Evolutionary conservation across 2,329 filamentous ascomycete genomes (phyloP).

Genomic region (Akanthomyces uredinophilus): DNA sequence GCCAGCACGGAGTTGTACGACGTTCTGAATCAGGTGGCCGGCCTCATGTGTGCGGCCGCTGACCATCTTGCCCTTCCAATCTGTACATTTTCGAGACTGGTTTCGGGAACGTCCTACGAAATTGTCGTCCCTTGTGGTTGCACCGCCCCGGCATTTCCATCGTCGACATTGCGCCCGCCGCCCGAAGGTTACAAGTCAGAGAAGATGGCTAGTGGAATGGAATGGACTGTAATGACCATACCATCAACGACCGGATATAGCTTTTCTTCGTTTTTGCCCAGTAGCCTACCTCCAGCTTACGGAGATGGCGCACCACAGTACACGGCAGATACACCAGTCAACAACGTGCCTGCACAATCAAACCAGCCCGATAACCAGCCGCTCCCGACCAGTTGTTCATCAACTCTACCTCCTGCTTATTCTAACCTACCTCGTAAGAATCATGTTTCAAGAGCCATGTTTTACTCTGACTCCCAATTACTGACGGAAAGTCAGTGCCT

Average conservation of each 20-base stretch:
- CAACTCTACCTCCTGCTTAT: conserved; percentile 1
- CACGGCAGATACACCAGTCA: not conserved
- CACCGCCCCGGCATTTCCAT: not conserved
- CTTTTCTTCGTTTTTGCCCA: not conserved
- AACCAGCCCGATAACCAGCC: not conserved
- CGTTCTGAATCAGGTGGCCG: conserved; percentile 21
- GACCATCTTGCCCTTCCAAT: conserved; percentile 17
- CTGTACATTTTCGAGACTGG: conserved; percentile 12
- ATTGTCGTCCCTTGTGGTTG: conserved; percentile 4
- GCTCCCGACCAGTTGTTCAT: not conserved
- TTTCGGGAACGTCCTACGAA: not conserved
- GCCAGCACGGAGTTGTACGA: conserved; percentile 16
- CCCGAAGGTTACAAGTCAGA: not conserved
- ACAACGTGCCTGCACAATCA: not conserved
- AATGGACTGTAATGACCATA: conserved; percentile 2
- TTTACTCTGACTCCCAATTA: no score
- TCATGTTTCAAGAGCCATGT: not conserved
- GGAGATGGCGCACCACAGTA: not conserved
- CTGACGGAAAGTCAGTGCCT: not conserved
- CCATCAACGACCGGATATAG: not conserved
- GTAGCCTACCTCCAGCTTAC: not conserved
- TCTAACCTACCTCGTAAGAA: not conserved
- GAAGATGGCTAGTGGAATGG: not conserved
- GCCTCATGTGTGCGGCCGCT: conserved; percentile 19
- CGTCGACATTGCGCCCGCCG: not conserved